Evolutionary conservation across 176 grass and related monocot genomes (phyloP).

Genomic region (Poa pratensis): DNA sequence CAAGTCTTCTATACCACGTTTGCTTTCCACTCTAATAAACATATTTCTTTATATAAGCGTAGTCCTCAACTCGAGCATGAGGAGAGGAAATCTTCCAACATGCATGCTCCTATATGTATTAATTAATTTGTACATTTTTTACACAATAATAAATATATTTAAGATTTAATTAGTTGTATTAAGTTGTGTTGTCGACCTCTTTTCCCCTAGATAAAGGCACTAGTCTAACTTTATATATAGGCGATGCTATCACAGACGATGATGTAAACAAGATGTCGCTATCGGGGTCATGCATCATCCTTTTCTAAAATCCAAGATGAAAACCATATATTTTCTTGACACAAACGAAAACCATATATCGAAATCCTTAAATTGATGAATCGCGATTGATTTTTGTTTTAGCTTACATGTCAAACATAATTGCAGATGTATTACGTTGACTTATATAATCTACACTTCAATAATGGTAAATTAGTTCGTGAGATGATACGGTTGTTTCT

Average conservation of each 20-base stretch:
- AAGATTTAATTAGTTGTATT: background rate
- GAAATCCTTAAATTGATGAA: background rate
- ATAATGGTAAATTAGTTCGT: no score
- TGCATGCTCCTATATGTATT: no score
- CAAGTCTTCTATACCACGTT: constrained; percentile 11
- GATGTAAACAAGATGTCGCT: background rate
- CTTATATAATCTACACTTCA: no score
- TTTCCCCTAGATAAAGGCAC: background rate
- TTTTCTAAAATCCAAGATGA: background rate
- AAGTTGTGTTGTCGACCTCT: background rate
- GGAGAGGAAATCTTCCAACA: background rate
- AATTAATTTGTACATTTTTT: background rate
- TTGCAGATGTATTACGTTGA: no score
- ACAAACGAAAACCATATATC: background rate
- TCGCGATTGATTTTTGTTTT: background rate
- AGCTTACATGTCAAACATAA: background rate
- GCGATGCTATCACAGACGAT: background rate
- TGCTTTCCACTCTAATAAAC: background rate
- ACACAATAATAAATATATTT: background rate
- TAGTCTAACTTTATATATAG: background rate
- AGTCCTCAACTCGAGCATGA: background rate
- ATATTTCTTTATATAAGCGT: background rate
- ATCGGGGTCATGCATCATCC: background rate
- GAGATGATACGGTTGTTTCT: no score
- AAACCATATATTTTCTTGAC: background rate